Evolutionary conservation across 129 eudicot species (phyloP).

Genomic region (Lactuca sativa): DNA sequence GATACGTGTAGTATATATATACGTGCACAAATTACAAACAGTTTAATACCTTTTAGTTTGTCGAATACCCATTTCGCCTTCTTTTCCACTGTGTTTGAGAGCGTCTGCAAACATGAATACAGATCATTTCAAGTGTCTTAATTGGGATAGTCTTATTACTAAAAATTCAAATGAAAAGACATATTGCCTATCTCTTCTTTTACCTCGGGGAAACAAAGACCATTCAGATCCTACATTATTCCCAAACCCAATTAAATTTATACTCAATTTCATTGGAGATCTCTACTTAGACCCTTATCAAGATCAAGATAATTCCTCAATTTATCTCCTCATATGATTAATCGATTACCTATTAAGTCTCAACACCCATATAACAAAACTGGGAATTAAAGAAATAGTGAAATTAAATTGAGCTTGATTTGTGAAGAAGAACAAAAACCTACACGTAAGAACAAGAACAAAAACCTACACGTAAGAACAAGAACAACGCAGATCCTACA

Average conservation of each 20-base stretch:
- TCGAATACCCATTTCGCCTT: slow-evolving; percentile 94
- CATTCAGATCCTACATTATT: background rate
- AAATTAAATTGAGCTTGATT: background rate
- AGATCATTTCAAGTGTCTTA: slow-evolving; percentile 1
- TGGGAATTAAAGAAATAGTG: background rate
- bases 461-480: background rate
- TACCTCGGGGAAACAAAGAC: background rate
- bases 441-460: background rate
- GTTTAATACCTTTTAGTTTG: slow-evolving; percentile 72
- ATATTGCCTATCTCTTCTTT: background rate
- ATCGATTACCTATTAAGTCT: background rate
- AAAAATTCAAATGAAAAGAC: background rate
- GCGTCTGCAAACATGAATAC: slow-evolving; percentile 50
- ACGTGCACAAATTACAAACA: background rate
- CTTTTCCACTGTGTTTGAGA: slow-evolving; percentile 83
- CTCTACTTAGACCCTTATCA: background rate
- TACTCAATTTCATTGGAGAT: background rate
- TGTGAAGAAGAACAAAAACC: background rate
- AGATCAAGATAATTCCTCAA: slow-evolving; percentile 3
- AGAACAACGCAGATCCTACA: slow-evolving; percentile 21
- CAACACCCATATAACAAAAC: background rate
- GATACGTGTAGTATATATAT: background rate
- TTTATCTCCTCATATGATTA: background rate
- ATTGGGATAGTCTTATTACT: background rate
- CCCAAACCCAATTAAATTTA: background rate